These are phyloP conservation scores for Linaria vulgaris DNA, from an alignment of 257 asterid species.

Conservation along the genomic window DNA sequence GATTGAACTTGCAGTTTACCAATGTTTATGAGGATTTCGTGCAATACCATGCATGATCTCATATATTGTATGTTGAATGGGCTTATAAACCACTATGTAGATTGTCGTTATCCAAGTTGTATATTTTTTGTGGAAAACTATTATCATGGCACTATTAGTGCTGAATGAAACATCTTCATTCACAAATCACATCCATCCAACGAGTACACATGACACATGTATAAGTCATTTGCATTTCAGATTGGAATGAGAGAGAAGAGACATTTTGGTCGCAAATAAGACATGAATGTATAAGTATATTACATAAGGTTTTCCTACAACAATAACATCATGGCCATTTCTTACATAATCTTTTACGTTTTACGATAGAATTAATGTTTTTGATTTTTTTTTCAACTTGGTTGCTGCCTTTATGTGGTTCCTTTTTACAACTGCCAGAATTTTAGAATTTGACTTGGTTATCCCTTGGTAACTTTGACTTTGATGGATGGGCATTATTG, in stretches of 20 bases:
- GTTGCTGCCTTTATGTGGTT: background rate
- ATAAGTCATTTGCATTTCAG: too few species aligned
- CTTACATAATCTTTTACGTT: background rate
- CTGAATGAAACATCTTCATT: too few species aligned
- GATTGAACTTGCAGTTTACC: too few species aligned
- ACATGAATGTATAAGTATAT: too few species aligned
- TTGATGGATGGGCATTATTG: slow-evolving; percentile 5
- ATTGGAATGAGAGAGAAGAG: too few species aligned
- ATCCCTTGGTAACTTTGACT: background rate
- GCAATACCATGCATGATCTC: too few species aligned
- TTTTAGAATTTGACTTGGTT: background rate
- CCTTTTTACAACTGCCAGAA: background rate
- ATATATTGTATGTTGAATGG: too few species aligned
- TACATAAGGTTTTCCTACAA: background rate
- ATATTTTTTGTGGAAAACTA: too few species aligned
- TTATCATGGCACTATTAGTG: too few species aligned
- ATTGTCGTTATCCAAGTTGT: background rate
- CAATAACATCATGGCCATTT: background rate
- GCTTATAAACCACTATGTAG: background rate
- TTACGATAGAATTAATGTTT: background rate
- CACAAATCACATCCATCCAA: too few species aligned
- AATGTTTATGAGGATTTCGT: background rate
- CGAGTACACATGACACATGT: too few species aligned
- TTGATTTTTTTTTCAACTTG: background rate
- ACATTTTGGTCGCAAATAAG: too few species aligned